These are phyloP conservation scores for Ogataea paraovalis DNA, from an alignment of 805 yeast species.

Conservation along the genomic window DNA sequence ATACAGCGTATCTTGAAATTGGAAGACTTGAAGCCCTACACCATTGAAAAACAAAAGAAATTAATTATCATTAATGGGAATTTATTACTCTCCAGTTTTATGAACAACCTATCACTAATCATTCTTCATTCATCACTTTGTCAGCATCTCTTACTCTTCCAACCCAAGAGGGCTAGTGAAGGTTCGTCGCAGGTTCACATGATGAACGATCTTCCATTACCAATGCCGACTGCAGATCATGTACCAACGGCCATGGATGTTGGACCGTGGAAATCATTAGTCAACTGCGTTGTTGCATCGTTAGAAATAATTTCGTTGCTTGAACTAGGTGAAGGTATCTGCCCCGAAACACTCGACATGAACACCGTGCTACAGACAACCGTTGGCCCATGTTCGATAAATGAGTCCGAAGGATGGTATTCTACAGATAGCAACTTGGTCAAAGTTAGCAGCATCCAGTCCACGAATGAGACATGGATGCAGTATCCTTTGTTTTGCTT, in stretches of 20 bases:
- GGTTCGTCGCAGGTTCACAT: slow-evolving; percentile 19
- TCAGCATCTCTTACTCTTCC: slow-evolving; percentile 34
- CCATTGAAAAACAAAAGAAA: slow-evolving; percentile 15
- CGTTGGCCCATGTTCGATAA: slow-evolving; percentile 23
- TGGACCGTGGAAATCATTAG: slow-evolving; percentile 30
- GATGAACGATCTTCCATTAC: slow-evolving; percentile 23
- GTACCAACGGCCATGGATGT: slow-evolving; percentile 16
- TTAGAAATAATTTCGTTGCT: slow-evolving; percentile 32
- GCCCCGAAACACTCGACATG: slow-evolving; percentile 17
- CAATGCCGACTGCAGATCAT: slow-evolving; percentile 15
- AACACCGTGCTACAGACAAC: slow-evolving; percentile 15
- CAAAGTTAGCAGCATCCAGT: slow-evolving; percentile 17
- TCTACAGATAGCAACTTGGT: slow-evolving; percentile 11
- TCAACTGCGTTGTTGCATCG: slow-evolving; percentile 29
- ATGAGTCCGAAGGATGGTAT: slow-evolving; percentile 13
- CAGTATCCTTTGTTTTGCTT: slow-evolving; percentile 35
- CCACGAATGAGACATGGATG: slow-evolving; percentile 37
- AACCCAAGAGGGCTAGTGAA: slow-evolving; percentile 22
- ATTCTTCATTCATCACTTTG: slow-evolving; percentile 31
- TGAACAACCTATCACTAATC: slow-evolving; percentile 25
- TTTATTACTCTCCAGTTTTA: slow-evolving; percentile 31
- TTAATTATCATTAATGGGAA: slow-evolving; percentile 33
- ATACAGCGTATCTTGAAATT: slow-evolving; percentile 21
- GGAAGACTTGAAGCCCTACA: slow-evolving; percentile 13
- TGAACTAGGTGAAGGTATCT: slow-evolving; percentile 38